These are phyloP conservation scores for Crepidotus variabilis DNA, from an alignment of 768 basidiomycete genomes.

Conservation along the genomic window DNA sequence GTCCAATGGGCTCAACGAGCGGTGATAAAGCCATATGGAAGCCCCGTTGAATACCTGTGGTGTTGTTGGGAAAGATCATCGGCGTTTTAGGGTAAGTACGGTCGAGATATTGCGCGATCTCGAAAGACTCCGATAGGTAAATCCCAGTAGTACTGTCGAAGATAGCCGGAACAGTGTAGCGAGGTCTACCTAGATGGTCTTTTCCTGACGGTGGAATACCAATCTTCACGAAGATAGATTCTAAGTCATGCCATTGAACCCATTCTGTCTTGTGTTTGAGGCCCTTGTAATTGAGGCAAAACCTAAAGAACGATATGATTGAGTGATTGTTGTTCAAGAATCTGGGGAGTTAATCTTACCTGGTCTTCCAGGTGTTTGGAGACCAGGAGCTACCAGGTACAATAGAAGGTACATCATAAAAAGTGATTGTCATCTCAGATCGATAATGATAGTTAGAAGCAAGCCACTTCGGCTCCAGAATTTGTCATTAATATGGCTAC, in stretches of 20 bases:
- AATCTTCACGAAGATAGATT: slow-evolving; percentile 22
- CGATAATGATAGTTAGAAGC: no score
- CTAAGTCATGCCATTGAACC: slow-evolving; percentile 51
- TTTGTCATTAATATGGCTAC: no score
- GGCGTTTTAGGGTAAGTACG: slow-evolving; percentile 38
- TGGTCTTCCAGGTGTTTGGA: slow-evolving; percentile 33
- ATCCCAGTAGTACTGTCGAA: slow-evolving; percentile 37
- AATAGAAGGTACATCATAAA: slow-evolving; percentile 32
- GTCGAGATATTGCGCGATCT: slow-evolving; percentile 48
- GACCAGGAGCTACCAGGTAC: slow-evolving; percentile 29
- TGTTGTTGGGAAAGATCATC: slow-evolving; percentile 29
- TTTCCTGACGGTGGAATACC: slow-evolving; percentile 26
- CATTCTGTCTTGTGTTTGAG: slow-evolving; percentile 41
- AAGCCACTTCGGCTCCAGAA: no score
- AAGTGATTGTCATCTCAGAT: slow-evolving; percentile 16
- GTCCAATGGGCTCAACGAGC: background rate
- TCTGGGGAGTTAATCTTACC: slow-evolving; percentile 23
- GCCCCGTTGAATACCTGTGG: slow-evolving; percentile 12
- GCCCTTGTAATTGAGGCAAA: slow-evolving; percentile 28
- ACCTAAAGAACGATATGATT: slow-evolving; percentile 12
- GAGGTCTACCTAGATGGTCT: slow-evolving; percentile 25
- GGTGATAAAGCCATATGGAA: slow-evolving; percentile 6
- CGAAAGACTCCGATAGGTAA: slow-evolving; percentile 34
- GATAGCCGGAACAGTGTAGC: slow-evolving; percentile 45
- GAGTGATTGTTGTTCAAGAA: no score